Percentiles rank a stretch among this genome's conserved stretches.
Conservation (phyloP, 441 rosid species). For the Bruguiera hainesii region DNA sequence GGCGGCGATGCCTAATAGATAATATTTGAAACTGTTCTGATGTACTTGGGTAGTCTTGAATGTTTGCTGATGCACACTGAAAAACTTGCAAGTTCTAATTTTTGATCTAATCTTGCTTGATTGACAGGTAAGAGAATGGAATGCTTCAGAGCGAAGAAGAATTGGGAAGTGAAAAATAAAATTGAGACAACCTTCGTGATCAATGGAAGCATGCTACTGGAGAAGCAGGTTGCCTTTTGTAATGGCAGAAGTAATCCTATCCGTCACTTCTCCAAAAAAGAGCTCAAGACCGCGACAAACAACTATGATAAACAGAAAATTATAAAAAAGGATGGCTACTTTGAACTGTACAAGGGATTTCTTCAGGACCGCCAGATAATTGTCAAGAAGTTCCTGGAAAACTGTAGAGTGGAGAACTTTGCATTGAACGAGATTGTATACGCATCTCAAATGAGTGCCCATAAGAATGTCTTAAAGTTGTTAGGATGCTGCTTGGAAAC, state of each 20-base stretch:
- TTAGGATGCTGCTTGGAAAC: constrained; percentile 42
- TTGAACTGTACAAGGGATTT: not conserved
- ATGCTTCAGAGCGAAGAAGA: not conserved
- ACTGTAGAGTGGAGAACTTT: not conserved
- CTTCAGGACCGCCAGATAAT: not conserved
- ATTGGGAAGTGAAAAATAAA: not conserved
- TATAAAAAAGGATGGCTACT: not conserved
- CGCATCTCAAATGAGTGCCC: constrained; percentile 33
- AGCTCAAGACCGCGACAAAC: constrained; percentile 16
- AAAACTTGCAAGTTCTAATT: not conserved
- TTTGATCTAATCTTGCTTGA: not conserved
- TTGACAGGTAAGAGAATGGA: not conserved
- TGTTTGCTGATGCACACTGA: too few species aligned
- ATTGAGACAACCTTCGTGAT: not conserved
- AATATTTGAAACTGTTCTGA: too few species aligned
- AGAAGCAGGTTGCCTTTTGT: not conserved
- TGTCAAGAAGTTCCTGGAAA: not conserved
- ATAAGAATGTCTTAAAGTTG: constrained; percentile 36
- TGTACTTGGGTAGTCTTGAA: too few species aligned
- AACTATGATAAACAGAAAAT: not conserved
- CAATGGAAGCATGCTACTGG: constrained; percentile 22
- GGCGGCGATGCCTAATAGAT: too few species aligned
- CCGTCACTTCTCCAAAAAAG: not conserved
- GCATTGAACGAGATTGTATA: constrained; percentile 21
- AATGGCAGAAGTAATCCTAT: constrained; percentile 14